Percentiles rank a stretch among this genome's conserved stretches.
These are phyloP conservation scores for Coemansia reversa DNA, from an alignment of 192 early-diverging fungal species.

Conservation along the genomic window DNA sequence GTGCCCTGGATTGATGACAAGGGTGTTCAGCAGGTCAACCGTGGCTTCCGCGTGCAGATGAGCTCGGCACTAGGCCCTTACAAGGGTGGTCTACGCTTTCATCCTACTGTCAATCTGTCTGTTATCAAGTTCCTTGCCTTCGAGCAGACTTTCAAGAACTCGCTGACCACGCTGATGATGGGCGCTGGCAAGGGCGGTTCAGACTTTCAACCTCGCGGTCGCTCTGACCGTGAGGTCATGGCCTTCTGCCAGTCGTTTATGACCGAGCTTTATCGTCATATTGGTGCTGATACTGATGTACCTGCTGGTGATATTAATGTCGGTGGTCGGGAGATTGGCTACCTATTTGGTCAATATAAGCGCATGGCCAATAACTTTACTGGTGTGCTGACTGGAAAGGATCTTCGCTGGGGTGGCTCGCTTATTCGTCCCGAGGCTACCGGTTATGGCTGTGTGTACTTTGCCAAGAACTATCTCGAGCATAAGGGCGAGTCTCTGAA, in stretches of 20 bases:
- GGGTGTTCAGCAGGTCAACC: conserved; percentile 55
- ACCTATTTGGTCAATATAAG: conserved; percentile 60
- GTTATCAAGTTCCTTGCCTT: conserved; percentile 59
- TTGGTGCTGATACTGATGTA: conserved; percentile 56
- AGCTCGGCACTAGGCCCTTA: conserved; percentile 60
- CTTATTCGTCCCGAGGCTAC: conserved; percentile 59
- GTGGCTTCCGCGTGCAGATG: conserved; percentile 60
- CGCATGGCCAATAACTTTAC: conserved; percentile 55
- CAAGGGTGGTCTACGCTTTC: conserved; percentile 61
- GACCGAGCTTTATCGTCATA: conserved; percentile 58
- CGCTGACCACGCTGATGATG: conserved; percentile 58
- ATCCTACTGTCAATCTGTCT: conserved; percentile 58
- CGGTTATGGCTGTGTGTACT: conserved; percentile 60
- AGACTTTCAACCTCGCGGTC: conserved; percentile 55
- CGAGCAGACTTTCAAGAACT: conserved; percentile 62
- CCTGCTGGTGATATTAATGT: conserved; percentile 59
- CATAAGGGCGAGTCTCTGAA: conserved; percentile 54
- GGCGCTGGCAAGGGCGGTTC: conserved; percentile 58
- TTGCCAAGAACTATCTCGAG: conserved; percentile 54
- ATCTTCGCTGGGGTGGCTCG: conserved; percentile 56
- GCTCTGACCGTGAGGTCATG: conserved; percentile 57
- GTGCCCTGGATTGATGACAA: conserved; percentile 58
- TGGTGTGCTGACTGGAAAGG: conserved; percentile 58
- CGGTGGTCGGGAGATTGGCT: conserved; percentile 56
- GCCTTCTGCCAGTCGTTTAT: conserved; percentile 59